These are phyloP conservation scores for Amanita polypyramis DNA, from an alignment of 768 basidiomycete species.

Conservation along the genomic window DNA sequence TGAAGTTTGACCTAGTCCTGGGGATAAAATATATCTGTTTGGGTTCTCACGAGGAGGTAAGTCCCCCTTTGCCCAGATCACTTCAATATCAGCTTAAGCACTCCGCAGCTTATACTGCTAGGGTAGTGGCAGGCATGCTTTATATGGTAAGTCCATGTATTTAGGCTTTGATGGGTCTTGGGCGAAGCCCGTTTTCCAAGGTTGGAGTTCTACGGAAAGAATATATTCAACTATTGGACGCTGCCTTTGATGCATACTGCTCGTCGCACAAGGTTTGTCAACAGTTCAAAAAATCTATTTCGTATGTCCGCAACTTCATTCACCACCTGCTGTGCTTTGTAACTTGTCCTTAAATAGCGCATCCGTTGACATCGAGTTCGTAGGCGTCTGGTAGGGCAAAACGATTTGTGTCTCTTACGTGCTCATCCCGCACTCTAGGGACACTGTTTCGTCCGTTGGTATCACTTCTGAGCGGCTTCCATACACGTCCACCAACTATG, in stretches of 20 bases:
- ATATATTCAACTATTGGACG: slow-evolving; percentile 23
- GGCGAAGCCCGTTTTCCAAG: slow-evolving; percentile 8
- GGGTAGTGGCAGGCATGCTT: slow-evolving; percentile 22
- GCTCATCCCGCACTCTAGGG: slow-evolving; percentile 1
- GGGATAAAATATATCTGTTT: slow-evolving; percentile 20
- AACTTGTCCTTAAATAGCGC: not conserved
- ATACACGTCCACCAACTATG: slow-evolving; percentile 5
- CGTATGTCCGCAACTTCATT: not conserved
- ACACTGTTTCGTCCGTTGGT: slow-evolving; percentile 10
- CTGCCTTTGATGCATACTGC: slow-evolving; percentile 24
- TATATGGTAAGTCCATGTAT: slow-evolving; percentile 17
- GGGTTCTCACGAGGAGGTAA: slow-evolving; percentile 20
- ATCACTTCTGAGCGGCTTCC: slow-evolving; percentile 7
- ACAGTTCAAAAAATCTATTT: slow-evolving; percentile 21
- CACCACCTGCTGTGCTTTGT: no score
- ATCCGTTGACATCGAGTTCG: slow-evolving; percentile 3
- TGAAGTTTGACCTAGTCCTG: slow-evolving; percentile 11
- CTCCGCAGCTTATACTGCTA: slow-evolving; percentile 15
- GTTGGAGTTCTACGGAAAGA: slow-evolving; percentile 20
- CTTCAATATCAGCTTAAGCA: not conserved
- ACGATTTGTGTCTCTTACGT: not conserved
- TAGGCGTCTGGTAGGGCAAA: slow-evolving; percentile 10
- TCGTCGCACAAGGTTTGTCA: slow-evolving; percentile 18
- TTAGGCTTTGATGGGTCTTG: not conserved
- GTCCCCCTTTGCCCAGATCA: no score